Evolutionary conservation across 2,329 filamentous ascomycete genomes (phyloP), one percentile per base, ranked within the genome.

Genomic region (Curvularia verruculosa): DNA sequence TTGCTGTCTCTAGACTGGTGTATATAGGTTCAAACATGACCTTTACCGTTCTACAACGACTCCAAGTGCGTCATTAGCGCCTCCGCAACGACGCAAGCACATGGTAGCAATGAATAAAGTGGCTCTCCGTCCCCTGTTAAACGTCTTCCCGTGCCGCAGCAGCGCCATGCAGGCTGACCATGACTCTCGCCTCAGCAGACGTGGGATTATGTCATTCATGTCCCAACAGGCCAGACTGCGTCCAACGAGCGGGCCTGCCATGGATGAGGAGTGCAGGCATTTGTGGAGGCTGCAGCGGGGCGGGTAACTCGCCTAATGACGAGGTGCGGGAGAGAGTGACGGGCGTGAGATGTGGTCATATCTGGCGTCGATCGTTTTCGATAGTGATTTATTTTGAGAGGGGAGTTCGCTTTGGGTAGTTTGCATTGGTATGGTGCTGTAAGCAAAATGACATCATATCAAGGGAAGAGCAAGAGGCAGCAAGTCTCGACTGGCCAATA

Each of bases 131-230:
- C 49, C 43, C 43, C 40, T 36, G 43, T 28, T 26, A 46, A 56
- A 31, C 34, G 54, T 15, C 19, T 15, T 31, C 40, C 36, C 52
- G 23, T 19, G n/a, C n/a, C 34, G 45, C 44, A 39, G 49, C 34
- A 49, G 44, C 54, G 54, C 29, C 37, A 49, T 54, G 50, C 54
- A 49, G 29, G 18, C 41, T 44, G 29, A 23, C 24, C 29, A 40
- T 49, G 45, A 19, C 45, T 39, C 44, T 50, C 36, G 18, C 29
- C 28, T 18, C 43, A 48, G 43, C 49, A 45, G 18, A 23, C 37
- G 39, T 39, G 39, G 37, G 39, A 24, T 54, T 57, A 53, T 54
- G 54, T 57, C 54, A 57, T 57, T 57, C 54, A 53, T 57, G 24
- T 39, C 10, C 19, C 37, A 43, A 24, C 19, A 18, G 29, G 49